Base-by-base conservation (phyloP, 768 basidiomycete species). In the Kondoa subrosea region DNA sequence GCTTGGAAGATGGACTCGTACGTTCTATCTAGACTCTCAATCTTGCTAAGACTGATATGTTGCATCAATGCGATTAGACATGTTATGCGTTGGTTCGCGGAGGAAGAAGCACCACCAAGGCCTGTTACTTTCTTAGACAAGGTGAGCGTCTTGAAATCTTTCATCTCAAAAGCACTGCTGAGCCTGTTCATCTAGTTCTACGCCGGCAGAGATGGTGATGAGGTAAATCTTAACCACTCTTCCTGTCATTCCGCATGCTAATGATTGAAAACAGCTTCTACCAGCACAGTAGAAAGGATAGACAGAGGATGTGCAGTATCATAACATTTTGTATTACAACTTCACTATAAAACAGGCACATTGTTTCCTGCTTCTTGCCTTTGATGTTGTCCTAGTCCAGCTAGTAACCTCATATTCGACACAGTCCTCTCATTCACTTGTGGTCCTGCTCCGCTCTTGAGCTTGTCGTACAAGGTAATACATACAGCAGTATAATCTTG, bases 1-100 rank as follows among this genome's bases (percentile, higher is more conserved):
- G 83, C 83, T 73, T 96, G 91, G 91, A 91, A 91, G 75, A 87
- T 88, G 80, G 82, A 34, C 21, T 4, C 33, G 64, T 40, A 63
- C 14, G 31, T 63, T 4, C 21, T 63, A 4, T 8, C 31, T 59
- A 30, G n/a, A n/a, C n/a, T n/a, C n/a, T 25, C n/a, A 56, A 15
- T 56, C 8, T 26, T 60, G 25, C 25, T 14, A 27, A 8, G 14
- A 14, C 58, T 25, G 61, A 33, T 12, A 27, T n/a, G 15, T 32
- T n/a, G 16, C 61, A 17, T 8, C 29, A 21, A 33, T 31, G 3
- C 17, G 30, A 17, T 32, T 63, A 27, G 14, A n/a, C 14, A 27
- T 31, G 29, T 31, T 17, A 63, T 63, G 61, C 61, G 61, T 15
- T 63, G 61, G 61, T 63, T 63, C 30, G 61, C 61, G 3, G 30